Evolutionary conservation across 1,284 basidiomycete genomes (phyloP), one percentile per base, ranked within the genome.

Genomic region (Termitomyces sp.): DNA sequence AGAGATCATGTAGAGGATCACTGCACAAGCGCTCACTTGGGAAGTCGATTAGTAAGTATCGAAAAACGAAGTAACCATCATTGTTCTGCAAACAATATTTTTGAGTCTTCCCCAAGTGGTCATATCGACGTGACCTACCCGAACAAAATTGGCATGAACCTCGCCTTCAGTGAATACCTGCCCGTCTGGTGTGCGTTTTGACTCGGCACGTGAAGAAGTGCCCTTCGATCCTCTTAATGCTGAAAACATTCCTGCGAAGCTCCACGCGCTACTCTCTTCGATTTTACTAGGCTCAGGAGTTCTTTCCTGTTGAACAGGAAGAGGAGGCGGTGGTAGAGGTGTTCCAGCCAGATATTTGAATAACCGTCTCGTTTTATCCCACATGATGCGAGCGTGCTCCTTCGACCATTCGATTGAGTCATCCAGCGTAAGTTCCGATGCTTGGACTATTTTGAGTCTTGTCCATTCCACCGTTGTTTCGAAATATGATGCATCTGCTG

Each of bases 31-130:
- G 75, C 86, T 58, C 70, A 91, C 88, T 84, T 31, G 90, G 89
- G 59, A 92, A 78, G 66, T 92, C 88, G 45, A 92, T 77, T 43
- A 91, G 73, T 45, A 92, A 74, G 66, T 90, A 90, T 53, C 86
- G 78, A 68, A 88, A 88, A 53, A 85, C 79, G 66, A 89, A 92
- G 65, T 86, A 84, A 5, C 88, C 90, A 53, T 84, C 78, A 46
- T 81, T 80, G 61, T 90, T 86, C 88, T 91, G 64, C 34, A 53
- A 56, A 21, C 7, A 36, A 5, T 51, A 9, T 50, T 62, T 49
- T 61, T 39, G 56, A 47, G 58, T 44, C 36, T 59, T 34, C 33
- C 53, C 50, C 30, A 28, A 28, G 50, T 45, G 26, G 15, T 21
- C 5, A 28, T 3, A 49, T 36, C 33, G 17, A 58, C 40, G 36